Percentiles rank a stretch among this genome's conserved stretches.
These are phyloP conservation scores for Rhizomucor pusillus DNA, from an alignment of 371 early-diverging fungal genomes.

Conservation along the genomic window DNA sequence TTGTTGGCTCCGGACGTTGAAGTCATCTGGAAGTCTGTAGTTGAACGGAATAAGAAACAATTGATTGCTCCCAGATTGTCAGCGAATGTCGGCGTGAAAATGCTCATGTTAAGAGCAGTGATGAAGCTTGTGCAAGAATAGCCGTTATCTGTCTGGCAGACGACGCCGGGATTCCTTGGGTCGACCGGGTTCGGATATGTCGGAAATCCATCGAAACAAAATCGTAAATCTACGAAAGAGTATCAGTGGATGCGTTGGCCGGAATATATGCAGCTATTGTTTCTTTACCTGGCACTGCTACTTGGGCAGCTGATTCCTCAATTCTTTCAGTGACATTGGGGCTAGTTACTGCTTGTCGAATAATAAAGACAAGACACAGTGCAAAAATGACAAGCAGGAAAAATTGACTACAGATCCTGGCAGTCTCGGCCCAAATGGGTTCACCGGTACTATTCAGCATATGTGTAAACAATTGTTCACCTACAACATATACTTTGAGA, in stretches of 20 bases:
- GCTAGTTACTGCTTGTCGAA: conserved; percentile 44
- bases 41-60: conserved; percentile 40
- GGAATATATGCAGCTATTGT: no score
- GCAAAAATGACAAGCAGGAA: conserved; percentile 41
- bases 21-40: conserved; percentile 28
- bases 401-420: conserved; percentile 37
- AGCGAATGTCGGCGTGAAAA: conserved; percentile 35
- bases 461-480: neutral
- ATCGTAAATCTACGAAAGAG: conserved; percentile 34
- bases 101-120: conserved; percentile 29
- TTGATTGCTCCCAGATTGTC: conserved; percentile 37
- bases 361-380: conserved; percentile 40
- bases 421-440: conserved; percentile 51
- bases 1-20: conserved; percentile 41
- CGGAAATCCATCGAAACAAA: conserved; percentile 47
- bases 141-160: conserved; percentile 40
- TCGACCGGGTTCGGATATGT: conserved; percentile 11
- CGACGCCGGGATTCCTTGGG: conserved; percentile 27
- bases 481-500: neutral
- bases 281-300: conserved; percentile 36
- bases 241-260: no score
- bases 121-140: conserved; percentile 29
- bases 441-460: conserved; percentile 37
- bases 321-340: conserved; percentile 45
- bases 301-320: conserved; percentile 27